phyloP scores from a whole-genome alignment of 768 basidiomycete species.

The Chalciporus pseudorubinellus region DNA sequence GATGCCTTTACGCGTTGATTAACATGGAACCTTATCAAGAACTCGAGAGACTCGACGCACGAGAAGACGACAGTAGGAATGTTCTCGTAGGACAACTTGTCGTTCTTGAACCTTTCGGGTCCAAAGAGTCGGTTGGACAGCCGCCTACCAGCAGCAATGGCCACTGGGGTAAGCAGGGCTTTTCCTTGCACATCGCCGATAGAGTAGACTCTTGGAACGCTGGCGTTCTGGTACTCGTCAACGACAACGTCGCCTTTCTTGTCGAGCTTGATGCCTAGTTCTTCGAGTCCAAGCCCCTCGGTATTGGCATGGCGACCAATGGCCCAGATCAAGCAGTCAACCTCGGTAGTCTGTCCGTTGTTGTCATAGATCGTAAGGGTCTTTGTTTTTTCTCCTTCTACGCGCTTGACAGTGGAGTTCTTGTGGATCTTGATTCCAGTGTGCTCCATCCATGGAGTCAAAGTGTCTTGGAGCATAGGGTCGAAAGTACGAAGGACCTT shows the following conservation, averaged over 20 bases:
- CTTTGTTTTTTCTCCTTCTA: constrained; percentile 73
- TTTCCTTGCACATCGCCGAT: constrained; percentile 95
- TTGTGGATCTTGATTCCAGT: constrained; percentile 91
- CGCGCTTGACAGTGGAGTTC: constrained; percentile 64
- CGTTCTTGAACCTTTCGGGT: constrained; percentile 76
- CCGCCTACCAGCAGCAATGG: constrained; percentile 91
- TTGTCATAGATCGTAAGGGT: constrained; percentile 74
- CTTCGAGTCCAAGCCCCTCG: constrained; percentile 71
- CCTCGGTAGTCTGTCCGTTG: constrained; percentile 74
- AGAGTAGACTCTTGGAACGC: constrained; percentile 65
- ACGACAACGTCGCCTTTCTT: constrained; percentile 82
- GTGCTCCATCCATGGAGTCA: constrained; percentile 92
- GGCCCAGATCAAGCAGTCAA: constrained; percentile 90
- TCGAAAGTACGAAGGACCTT: constrained; percentile 93
- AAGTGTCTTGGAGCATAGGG: constrained; percentile 73
- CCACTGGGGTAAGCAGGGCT: constrained; percentile 91
- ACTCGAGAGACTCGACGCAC: constrained; percentile 48
- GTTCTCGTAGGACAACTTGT: constrained; percentile 85
- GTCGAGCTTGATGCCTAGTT: constrained; percentile 71
- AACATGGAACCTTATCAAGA: background rate
- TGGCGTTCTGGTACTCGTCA: constrained; percentile 89
- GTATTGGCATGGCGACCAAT: constrained; percentile 88
- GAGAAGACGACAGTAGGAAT: constrained; percentile 97
- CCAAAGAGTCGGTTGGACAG: constrained; percentile 91
- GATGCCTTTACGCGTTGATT: constrained; percentile 58